phyloP scores from a whole-genome alignment of 2,329 filamentous ascomycete species.

The Microcyclospora pomicola region DNA sequence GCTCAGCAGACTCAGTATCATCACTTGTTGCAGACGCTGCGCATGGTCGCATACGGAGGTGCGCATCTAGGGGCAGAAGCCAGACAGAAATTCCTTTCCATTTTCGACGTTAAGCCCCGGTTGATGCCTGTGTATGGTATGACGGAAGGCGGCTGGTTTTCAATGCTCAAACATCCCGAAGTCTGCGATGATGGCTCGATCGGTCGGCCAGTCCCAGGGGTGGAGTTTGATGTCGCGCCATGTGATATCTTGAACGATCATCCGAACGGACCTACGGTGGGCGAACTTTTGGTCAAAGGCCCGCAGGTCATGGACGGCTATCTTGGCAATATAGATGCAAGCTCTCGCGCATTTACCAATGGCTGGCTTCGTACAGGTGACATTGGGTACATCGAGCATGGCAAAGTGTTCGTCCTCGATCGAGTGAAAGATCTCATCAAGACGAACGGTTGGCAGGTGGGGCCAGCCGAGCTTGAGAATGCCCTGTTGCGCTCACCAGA shows the following conservation, averaged over 20 bases:
- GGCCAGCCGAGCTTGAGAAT: constrained; percentile 21
- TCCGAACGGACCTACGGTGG: constrained; percentile 22
- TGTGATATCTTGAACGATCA: constrained; percentile 13
- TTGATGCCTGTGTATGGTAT: constrained; percentile 41
- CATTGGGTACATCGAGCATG: constrained; percentile 18
- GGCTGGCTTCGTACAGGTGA: constrained; percentile 89
- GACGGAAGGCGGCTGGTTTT: constrained; percentile 37
- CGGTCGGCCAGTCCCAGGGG: constrained; percentile 30
- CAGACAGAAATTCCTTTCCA: constrained; percentile 27
- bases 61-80: constrained; percentile 32
- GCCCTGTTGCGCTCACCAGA: constrained; percentile 12
- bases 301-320: constrained; percentile 29
- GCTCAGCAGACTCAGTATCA: constrained; percentile 23
- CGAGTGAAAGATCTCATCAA: constrained; percentile 24
- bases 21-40: constrained; percentile 27
- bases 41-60: constrained; percentile 35
- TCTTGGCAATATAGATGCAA: constrained; percentile 18
- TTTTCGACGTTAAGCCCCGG: constrained; percentile 28
- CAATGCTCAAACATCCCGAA: constrained; percentile 28
- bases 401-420: constrained; percentile 21
- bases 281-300: constrained; percentile 29
- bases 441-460: constrained; percentile 16
- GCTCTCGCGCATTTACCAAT: constrained; percentile 24
- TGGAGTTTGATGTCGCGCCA: constrained; percentile 21
- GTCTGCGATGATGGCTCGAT: constrained; percentile 32